These are phyloP conservation scores for Larix sibirica DNA, from an alignment of 83 land plant genomes.

Conservation along the genomic window DNA sequence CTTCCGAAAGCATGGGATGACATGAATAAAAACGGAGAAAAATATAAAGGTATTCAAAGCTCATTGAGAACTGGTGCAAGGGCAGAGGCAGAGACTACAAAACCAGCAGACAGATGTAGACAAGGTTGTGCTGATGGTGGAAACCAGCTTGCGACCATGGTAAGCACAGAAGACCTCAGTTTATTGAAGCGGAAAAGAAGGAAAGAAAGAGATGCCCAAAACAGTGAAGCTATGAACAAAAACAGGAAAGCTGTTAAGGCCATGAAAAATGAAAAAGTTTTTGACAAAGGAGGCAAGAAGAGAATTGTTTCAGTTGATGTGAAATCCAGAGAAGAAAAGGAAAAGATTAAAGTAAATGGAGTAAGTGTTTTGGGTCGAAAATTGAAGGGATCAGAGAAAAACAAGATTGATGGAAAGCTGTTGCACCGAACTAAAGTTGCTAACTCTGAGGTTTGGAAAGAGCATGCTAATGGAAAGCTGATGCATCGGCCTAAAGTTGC, in stretches of 20 bases:
- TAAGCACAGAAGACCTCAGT: constrained; percentile 7
- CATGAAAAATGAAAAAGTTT: background rate
- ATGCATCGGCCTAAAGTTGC: too few species aligned
- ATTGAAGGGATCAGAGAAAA: background rate
- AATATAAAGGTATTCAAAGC: background rate
- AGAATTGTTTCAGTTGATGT: background rate
- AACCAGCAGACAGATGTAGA: background rate
- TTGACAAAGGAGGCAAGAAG: background rate
- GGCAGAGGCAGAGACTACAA: background rate
- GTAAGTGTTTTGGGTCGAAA: background rate
- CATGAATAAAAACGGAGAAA: constrained; percentile 15
- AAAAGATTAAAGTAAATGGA: background rate
- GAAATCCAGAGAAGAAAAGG: background rate
- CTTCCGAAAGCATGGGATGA: constrained; percentile 59
- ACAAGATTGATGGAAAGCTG: background rate
- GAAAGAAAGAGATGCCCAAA: background rate
- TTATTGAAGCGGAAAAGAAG: constrained; percentile 17
- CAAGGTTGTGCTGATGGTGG: background rate
- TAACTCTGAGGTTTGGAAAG: too few species aligned
- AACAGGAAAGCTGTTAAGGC: constrained; percentile 1
- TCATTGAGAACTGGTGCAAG: background rate
- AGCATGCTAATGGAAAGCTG: too few species aligned
- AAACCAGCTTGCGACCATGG: background rate
- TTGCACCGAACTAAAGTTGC: background rate
- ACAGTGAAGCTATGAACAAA: background rate